A percentile compares a stretch with the other conserved stretches of the same genome.
phyloP scores from a whole-genome alignment of 2,329 filamentous ascomycete genomes.

The Xylaria sp. region DNA sequence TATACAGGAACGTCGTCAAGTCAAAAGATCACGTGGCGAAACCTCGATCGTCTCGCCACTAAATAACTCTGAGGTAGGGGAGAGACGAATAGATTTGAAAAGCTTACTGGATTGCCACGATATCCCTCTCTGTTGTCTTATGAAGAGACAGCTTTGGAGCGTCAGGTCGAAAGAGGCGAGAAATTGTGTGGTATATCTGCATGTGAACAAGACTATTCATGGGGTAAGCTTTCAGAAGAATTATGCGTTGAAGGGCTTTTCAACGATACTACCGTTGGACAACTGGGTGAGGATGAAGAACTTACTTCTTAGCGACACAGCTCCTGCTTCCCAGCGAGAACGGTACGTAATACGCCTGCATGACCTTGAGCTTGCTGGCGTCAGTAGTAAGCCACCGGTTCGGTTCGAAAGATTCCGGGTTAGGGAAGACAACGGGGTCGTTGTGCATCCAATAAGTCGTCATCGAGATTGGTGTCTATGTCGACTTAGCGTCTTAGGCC shows the following conservation, averaged over 20 bases:
- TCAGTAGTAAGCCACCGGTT: conserved; percentile 9
- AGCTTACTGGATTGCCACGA: conserved; percentile 16
- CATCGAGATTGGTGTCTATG: conserved; percentile 19
- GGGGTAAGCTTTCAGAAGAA: neutral
- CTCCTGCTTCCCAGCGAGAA: conserved; percentile 14
- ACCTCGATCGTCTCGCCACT: too few relatives aligned
- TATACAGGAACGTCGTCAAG: neutral
- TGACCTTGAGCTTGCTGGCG: neutral
- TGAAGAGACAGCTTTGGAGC: conserved; percentile 8
- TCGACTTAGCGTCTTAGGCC: neutral
- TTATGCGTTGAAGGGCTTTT: neutral
- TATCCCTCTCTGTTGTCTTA: conserved; percentile 10
- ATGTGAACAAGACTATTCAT: conserved; percentile 9
- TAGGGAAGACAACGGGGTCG: conserved; percentile 6
- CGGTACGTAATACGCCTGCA: conserved; percentile 17
- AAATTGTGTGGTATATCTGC: conserved; percentile 21
- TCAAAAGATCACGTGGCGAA: too few relatives aligned
- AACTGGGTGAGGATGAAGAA: neutral
- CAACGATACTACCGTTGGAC: neutral
- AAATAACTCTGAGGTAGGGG: too few relatives aligned
- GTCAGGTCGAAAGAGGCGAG: conserved; percentile 16
- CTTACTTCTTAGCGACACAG: conserved; percentile 15
- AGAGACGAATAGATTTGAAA: neutral
- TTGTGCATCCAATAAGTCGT: conserved; percentile 25
- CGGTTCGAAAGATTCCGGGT: conserved; percentile 21